Percentiles rank a stretch among this genome's conserved stretches.
Conservation (phyloP, 345 rosid species). For the Dipteronia sinensis region DNA sequence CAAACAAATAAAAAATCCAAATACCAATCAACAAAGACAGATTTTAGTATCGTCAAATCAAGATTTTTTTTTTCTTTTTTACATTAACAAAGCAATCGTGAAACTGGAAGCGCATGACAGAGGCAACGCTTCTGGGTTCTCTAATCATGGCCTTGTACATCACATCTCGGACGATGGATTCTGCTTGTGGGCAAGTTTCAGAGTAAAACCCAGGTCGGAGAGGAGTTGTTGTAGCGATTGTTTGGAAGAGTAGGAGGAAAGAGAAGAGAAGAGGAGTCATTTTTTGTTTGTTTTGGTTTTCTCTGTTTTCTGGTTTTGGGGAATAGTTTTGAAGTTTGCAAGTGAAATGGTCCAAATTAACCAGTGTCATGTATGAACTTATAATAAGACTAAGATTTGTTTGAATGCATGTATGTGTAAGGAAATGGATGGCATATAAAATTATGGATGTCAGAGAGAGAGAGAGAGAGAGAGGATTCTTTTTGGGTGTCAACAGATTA, state of each 20-base stretch:
- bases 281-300: background rate
- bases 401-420: background rate
- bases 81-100: slow-evolving; percentile 97
- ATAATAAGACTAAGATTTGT: background rate
- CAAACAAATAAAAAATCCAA: background rate
- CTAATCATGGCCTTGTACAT: slow-evolving; percentile 60
- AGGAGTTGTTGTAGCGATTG: slow-evolving; percentile 26
- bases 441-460: no score
- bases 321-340: background rate
- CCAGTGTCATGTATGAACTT: background rate
- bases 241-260: slow-evolving; percentile 27
- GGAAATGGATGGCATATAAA: background rate
- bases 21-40: background rate
- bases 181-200: slow-evolving; percentile 77
- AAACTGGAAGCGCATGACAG: slow-evolving; percentile 96
- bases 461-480: background rate
- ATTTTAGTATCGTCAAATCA: background rate
- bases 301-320: background rate
- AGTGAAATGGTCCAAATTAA: slow-evolving; percentile 14
- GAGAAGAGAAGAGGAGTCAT: slow-evolving; percentile 23
- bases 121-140: slow-evolving; percentile 83
- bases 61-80: slow-evolving; percentile 5
- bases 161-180: slow-evolving; percentile 54
- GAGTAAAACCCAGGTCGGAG: slow-evolving; percentile 74
- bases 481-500: slow-evolving; percentile 11